Base-by-base conservation (phyloP, 108 stramenopile genomes). In the Cylindrotheca closterium region DNA sequence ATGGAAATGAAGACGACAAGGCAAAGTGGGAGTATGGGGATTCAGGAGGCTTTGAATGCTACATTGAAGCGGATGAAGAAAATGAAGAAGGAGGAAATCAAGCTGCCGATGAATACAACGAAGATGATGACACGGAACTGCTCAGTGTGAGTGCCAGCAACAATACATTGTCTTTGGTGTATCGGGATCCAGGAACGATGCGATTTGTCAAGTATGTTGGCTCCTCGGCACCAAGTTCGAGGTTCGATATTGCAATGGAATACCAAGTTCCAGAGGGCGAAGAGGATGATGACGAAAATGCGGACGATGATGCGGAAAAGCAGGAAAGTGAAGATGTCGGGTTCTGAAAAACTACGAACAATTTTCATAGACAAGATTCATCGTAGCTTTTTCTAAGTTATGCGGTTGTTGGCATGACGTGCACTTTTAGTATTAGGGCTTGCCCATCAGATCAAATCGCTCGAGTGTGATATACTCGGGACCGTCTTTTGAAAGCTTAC, bases 131-230 rank as follows among this genome's bases (percentile, higher is more conserved):
- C 60, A 89, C 89, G 1, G 83, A 95, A 54, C 74, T 98, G 21
- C 60, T 98, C 2, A 94, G 93, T 71, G 95, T 98, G 4, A 92
- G 89, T 15, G 96, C 96, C 29, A 87, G 89, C 55, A 83, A 91
- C 69, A 98, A 98, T 65, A 92, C 94, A 2, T 66, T 98, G 26
- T 94, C 89, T 15, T 63, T 98, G 24, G 96, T 97, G 19, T 91
- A 89, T 30, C 79, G 98, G 23, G 96, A 98, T 76, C 85, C 88
- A 1, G 94, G 89, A 24, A 93, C 96, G 24, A 87, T 97, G 92
- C 69, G 95, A 18, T 98, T 98, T 68, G 87, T 98, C 62, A 98
- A 98, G 75, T 98, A 97, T 63, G 86, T 97, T 4, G 86, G 92
- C 28, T 67, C 73, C 21, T 71, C 79, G 19, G 98, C 98, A 17